Evolutionary conservation across 2,329 filamentous ascomycete genomes (phyloP).

Genomic region (Paraconiothyrium brasiliense): DNA sequence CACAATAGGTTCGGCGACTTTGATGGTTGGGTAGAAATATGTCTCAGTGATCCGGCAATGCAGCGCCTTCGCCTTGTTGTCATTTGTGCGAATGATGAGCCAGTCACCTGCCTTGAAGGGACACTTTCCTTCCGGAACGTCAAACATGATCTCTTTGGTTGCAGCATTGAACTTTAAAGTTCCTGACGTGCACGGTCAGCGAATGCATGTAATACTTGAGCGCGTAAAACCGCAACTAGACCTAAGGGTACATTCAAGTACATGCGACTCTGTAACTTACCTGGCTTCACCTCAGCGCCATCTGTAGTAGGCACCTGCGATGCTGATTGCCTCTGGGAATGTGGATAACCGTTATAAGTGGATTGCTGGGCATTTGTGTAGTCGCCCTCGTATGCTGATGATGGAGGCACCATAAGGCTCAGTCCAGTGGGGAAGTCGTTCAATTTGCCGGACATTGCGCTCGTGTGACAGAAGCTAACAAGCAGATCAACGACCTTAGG

Average conservation of each 20-base stretch:
- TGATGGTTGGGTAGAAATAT: conserved; percentile 56
- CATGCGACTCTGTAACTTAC: neutral
- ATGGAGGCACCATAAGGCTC: conserved; percentile 61
- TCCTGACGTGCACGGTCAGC: neutral
- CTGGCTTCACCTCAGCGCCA: conserved; percentile 2
- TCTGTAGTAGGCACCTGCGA: neutral
- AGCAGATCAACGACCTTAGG: conserved; percentile 86
- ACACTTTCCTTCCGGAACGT: conserved; percentile 33
- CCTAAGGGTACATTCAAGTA: neutral
- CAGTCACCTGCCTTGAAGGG: conserved; percentile 62
- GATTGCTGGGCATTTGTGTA: conserved; percentile 18
- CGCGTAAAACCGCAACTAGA: neutral
- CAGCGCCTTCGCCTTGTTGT: conserved; percentile 32
- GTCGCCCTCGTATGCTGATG: conserved; percentile 27
- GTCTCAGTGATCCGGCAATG: conserved; percentile 63
- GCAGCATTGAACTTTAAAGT: conserved; percentile 45
- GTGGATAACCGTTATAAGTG: conserved; percentile 8
- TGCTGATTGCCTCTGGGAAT: neutral
- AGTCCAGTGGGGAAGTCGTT: conserved; percentile 67
- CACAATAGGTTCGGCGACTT: conserved; percentile 35
- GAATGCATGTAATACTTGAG: neutral
- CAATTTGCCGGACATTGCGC: conserved; percentile 57
- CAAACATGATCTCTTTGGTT: conserved; percentile 56
- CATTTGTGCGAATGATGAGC: conserved; percentile 54
- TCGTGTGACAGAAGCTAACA: conserved; percentile 79